These are phyloP conservation scores for Darksidea phi DNA, from an alignment of 495 filamentous ascomycete species.

Conservation along the genomic window DNA sequence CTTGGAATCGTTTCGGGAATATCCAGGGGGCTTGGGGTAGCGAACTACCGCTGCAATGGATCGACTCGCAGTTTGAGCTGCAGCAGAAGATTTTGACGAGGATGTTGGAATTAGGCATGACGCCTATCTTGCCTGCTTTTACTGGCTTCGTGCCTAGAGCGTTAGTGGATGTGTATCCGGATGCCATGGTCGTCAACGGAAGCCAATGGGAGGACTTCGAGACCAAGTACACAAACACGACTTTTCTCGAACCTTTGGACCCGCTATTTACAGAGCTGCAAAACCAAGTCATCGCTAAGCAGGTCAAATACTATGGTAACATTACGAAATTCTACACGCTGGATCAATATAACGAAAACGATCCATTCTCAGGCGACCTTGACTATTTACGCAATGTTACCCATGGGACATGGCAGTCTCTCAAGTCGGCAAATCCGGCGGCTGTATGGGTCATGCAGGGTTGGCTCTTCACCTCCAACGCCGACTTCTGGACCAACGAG, in stretches of 20 bases:
- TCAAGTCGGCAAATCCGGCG: constrained; percentile 51
- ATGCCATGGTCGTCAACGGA: constrained; percentile 50
- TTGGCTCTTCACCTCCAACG: constrained; percentile 52
- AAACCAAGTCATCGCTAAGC: constrained; percentile 50
- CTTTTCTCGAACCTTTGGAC: constrained; percentile 54
- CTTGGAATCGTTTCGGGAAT: constrained; percentile 60
- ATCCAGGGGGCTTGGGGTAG: constrained; percentile 51
- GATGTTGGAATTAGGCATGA: constrained; percentile 57
- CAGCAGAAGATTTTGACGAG: constrained; percentile 52
- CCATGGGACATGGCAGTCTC: constrained; percentile 42
- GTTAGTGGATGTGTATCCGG: constrained; percentile 46
- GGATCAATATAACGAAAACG: constrained; percentile 57
- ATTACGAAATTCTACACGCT: constrained; percentile 54
- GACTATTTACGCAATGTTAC: constrained; percentile 52
- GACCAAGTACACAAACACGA: constrained; percentile 48
- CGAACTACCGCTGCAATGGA: constrained; percentile 48
- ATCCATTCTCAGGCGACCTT: constrained; percentile 50
- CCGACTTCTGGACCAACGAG: constrained; percentile 52
- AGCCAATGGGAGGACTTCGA: constrained; percentile 51
- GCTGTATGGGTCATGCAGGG: constrained; percentile 59
- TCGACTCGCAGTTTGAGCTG: constrained; percentile 49
- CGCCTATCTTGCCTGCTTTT: constrained; percentile 44
- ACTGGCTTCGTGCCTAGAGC: constrained; percentile 47
- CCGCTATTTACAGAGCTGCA: constrained; percentile 50
- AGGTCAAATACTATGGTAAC: constrained; percentile 51